Conservation (phyloP, 495 filamentous ascomycete species). For the Stereocaulon alpinum region DNA sequence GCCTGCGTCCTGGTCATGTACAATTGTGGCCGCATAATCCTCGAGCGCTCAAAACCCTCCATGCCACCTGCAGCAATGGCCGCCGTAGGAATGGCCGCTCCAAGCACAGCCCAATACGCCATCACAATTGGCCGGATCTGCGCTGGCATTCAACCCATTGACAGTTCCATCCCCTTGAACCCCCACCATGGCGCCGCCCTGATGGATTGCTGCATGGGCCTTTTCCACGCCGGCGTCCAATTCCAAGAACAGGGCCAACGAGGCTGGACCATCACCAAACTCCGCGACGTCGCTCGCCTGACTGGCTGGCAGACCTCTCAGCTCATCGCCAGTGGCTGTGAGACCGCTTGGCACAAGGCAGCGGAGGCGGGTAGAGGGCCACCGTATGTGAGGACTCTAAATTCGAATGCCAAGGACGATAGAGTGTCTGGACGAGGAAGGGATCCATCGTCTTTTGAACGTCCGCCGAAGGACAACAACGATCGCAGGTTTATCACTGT, state of each 20-base stretch:
- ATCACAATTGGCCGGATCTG: constrained; percentile 70
- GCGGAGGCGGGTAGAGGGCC: constrained; percentile 64
- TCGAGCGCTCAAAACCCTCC: constrained; percentile 66
- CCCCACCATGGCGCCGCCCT: constrained; percentile 73
- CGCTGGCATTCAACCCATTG: constrained; percentile 63
- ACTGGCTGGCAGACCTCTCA: constrained; percentile 80
- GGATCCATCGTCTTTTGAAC: constrained; percentile 20
- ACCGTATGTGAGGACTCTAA: constrained; percentile 46
- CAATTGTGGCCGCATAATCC: constrained; percentile 68
- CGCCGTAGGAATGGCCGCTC: constrained; percentile 62
- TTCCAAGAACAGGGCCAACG: constrained; percentile 64
- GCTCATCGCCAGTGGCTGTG: constrained; percentile 72
- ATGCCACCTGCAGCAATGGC: constrained; percentile 92
- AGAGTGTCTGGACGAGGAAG: constrained; percentile 21
- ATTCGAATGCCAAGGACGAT: constrained; percentile 25
- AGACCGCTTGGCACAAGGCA: constrained; percentile 67
- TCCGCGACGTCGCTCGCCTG: constrained; percentile 64
- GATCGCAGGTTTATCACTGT: constrained; percentile 45
- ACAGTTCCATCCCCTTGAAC: constrained; percentile 49
- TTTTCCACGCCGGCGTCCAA: constrained; percentile 83
- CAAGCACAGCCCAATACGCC: constrained; percentile 56
- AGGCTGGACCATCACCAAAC: constrained; percentile 59
- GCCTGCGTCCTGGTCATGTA: constrained; percentile 77
- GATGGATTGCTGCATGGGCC: constrained; percentile 63
- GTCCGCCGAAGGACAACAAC: constrained; percentile 26